phyloP scores from a whole-genome alignment of 805 yeast genomes.

The Nakazawaea holstii region DNA sequence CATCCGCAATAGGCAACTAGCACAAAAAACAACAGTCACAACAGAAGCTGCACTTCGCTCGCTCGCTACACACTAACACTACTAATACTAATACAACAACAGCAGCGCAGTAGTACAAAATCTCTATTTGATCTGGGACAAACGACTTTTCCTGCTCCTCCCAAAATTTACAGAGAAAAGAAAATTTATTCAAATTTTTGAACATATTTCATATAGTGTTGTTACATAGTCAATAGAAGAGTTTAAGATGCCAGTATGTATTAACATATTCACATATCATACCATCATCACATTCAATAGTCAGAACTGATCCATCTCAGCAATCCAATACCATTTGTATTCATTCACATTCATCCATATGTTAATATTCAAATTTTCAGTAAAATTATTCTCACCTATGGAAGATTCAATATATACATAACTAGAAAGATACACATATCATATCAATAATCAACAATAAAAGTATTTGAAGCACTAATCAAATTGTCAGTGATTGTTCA shows the following conservation, averaged over 20 bases:
- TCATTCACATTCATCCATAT: too few relatives aligned
- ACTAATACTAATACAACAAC: too few relatives aligned
- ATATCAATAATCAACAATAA: not conserved
- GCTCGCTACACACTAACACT: too few relatives aligned
- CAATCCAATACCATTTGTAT: not conserved
- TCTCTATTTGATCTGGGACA: too few relatives aligned
- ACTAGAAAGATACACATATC: too few relatives aligned
- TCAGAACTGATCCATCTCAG: too few relatives aligned
- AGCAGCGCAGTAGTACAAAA: too few relatives aligned
- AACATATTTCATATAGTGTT: not conserved
- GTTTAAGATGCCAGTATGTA: constrained; percentile 39
- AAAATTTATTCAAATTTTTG: not conserved
- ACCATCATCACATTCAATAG: not conserved
- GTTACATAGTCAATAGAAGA: constrained; percentile 4
- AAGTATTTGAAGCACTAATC: not conserved
- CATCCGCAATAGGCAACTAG: not conserved
- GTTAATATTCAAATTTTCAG: too few relatives aligned
- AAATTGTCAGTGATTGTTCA: not conserved
- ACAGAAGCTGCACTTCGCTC: not conserved
- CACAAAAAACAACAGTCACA: not conserved
- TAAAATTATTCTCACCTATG: too few relatives aligned
- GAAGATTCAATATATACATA: too few relatives aligned
- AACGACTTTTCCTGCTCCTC: too few relatives aligned
- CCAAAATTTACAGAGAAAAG: not conserved
- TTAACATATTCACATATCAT: not conserved